Conservation (phyloP, 345 rosid genomes). For the Erucastrum elatum region DNA sequence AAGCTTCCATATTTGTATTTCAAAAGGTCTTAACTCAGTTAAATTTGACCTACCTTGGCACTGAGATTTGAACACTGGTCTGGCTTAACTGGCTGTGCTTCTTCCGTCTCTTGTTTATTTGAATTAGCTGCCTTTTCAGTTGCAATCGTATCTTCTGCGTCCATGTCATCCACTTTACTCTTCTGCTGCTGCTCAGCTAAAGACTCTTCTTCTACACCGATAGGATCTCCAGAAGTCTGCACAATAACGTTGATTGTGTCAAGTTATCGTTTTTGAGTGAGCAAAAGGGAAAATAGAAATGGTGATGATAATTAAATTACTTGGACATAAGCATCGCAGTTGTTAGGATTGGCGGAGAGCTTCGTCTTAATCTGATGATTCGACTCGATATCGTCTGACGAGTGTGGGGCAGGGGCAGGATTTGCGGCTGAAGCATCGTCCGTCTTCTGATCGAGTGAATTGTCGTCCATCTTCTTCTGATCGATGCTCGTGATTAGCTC, state of each 20-base stretch:
- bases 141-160: slow-evolving; percentile 36
- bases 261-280: neutral
- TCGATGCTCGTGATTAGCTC: slow-evolving; percentile 16
- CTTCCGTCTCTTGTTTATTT: slow-evolving; percentile 46
- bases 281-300: neutral
- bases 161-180: slow-evolving; percentile 40
- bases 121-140: slow-evolving; percentile 34
- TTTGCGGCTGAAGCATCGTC: neutral
- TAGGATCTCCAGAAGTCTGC: too few relatives aligned
- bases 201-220: slow-evolving; percentile 51
- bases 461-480: slow-evolving; percentile 25
- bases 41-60: slow-evolving; percentile 47
- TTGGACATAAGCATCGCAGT: slow-evolving; percentile 71
- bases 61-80: slow-evolving; percentile 78
- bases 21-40: neutral
- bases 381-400: slow-evolving; percentile 58
- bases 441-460: neutral
- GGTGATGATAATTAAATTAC: slow-evolving; percentile 34
- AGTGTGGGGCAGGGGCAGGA: slow-evolving; percentile 9
- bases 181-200: slow-evolving; percentile 37
- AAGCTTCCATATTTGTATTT: neutral
- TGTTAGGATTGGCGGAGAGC: slow-evolving; percentile 60
- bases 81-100: slow-evolving; percentile 40
- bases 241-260: neutral
- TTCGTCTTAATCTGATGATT: slow-evolving; percentile 52